These are phyloP conservation scores for Arthrobotrys musiformis DNA, from an alignment of 2,329 filamentous ascomycete genomes.

Conservation along the genomic window DNA sequence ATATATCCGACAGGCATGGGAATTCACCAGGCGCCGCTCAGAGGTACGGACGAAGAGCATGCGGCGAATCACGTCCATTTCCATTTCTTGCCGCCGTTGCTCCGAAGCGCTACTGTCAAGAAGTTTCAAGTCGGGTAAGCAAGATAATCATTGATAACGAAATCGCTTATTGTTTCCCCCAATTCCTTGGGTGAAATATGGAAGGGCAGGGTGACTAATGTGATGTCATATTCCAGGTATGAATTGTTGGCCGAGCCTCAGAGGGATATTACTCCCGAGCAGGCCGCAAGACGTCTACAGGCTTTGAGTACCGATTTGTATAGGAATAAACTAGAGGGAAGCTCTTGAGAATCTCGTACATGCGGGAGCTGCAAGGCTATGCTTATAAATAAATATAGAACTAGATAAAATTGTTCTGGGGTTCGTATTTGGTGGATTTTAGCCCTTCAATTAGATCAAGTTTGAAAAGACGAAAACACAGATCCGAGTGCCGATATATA, in stretches of 20 bases:
- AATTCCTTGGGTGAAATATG: not conserved
- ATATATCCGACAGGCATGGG: conserved; percentile 75
- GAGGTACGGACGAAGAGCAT: conserved; percentile 82
- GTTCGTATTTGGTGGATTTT: not conserved
- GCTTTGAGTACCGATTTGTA: conserved; percentile 81
- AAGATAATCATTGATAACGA: conserved; percentile 35
- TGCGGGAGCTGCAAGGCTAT: not conserved
- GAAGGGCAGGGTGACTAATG: conserved; percentile 28
- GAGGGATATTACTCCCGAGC: conserved; percentile 95
- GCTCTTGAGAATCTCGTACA: conserved; percentile 10
- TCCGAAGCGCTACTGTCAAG: conserved; percentile 90
- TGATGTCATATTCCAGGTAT: conserved; percentile 67
- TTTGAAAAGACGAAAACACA: not conserved
- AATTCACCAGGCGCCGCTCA: conserved; percentile 91
- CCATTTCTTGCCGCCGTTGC: conserved; percentile 94
- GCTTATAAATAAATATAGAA: not conserved
- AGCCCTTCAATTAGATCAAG: not conserved
- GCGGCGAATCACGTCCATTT: conserved; percentile 88
- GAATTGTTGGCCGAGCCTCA: conserved; percentile 98
- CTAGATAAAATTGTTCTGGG: not conserved
- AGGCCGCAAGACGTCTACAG: conserved; percentile 82
- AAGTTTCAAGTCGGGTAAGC: conserved; percentile 88
- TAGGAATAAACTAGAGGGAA: conserved; percentile 70
- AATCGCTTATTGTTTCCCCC: conserved; percentile 16
- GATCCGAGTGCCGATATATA: not conserved